Conservation (phyloP, 2,329 filamentous ascomycete genomes). For the Neonectria ditissima region DNA sequence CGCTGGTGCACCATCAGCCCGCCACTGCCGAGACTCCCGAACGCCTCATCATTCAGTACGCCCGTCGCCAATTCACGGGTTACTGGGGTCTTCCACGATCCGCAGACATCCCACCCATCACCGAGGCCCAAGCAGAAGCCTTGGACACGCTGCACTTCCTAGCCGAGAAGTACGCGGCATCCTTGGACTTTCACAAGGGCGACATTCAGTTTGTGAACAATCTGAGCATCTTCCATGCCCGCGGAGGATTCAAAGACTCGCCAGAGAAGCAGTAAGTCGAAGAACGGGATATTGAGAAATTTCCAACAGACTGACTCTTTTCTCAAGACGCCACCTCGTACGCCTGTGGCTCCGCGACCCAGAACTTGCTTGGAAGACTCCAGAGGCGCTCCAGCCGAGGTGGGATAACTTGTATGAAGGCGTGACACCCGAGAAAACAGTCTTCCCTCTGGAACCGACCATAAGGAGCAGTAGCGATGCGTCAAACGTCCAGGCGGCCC, state of each 20-base stretch:
- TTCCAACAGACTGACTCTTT: constrained; percentile 40
- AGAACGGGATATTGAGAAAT: neutral
- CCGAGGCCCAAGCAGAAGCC: constrained; percentile 64
- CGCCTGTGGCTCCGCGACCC: constrained; percentile 64
- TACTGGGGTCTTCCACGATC: constrained; percentile 67
- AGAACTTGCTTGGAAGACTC: constrained; percentile 62
- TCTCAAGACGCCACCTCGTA: constrained; percentile 60
- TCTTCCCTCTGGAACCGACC: constrained; percentile 67
- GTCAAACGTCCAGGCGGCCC: constrained; percentile 24
- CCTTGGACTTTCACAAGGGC: constrained; percentile 61
- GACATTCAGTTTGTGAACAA: constrained; percentile 69
- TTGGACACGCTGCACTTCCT: constrained; percentile 64
- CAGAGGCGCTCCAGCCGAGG: constrained; percentile 55
- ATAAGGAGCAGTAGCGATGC: constrained; percentile 44
- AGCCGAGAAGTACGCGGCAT: constrained; percentile 58
- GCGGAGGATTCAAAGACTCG: constrained; percentile 61
- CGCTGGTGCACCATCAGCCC: constrained; percentile 68
- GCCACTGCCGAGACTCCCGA: constrained; percentile 59
- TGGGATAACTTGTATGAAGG: constrained; percentile 67
- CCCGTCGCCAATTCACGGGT: constrained; percentile 68
- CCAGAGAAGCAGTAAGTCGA: constrained; percentile 56
- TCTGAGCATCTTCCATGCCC: constrained; percentile 64
- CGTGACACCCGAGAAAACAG: constrained; percentile 62
- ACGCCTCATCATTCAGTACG: constrained; percentile 70
- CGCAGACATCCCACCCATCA: constrained; percentile 66